Base-by-base conservation (phyloP, 2,329 filamentous ascomycete species). In the Didymella pinodella region DNA sequence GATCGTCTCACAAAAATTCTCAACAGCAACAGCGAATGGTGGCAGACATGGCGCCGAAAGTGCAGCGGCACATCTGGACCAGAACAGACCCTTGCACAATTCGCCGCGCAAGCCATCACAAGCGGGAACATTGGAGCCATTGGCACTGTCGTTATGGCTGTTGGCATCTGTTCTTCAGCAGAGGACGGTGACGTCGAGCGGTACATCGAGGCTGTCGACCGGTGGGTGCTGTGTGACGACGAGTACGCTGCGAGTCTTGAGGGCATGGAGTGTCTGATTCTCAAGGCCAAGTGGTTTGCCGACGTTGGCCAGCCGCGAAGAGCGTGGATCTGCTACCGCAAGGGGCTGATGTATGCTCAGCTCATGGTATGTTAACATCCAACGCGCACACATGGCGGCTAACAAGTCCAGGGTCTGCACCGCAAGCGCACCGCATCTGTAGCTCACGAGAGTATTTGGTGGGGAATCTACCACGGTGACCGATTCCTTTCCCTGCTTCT, bases 231-330 rank as follows among this genome's bases (percentile, higher is more conserved):
- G 12, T 75, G 77, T 12, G 80, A 84, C 52, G 82, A 85, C 53
- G 80, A 84, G 47, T 80, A 81, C 55, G 78, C 79, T 14, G 80
- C 80, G 10, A 84, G 79, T 1, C 64, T 86, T 0, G 81, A 85
- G 48, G 82, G 81, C 3, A 77, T 87, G 55, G 84, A 87, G 66
- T 83, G 81, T 48, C 76, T 84, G 41, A 73, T 82, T 48, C 68
- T 87, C 12, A 77, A 82, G 40, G 77, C 79, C 12, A 86, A 85
- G 65, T 80, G 83, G 61, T 82, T 84, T 61, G 74, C 84, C 50
- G 83, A 85, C 56, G 81, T 84, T 60, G 85, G 85, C 2, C 81
- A 82, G 41, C 84, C 85, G 11, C 80, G 83, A 34, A 79, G 82
- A 61, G 81, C 83, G 0, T 88, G 85, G 85, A 74, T 85, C 5